A percentile compares a stretch with the other conserved stretches of the same genome.
phyloP scores from a whole-genome alignment of 768 basidiomycete species.

The Tricholoma hemisulphureum region DNA sequence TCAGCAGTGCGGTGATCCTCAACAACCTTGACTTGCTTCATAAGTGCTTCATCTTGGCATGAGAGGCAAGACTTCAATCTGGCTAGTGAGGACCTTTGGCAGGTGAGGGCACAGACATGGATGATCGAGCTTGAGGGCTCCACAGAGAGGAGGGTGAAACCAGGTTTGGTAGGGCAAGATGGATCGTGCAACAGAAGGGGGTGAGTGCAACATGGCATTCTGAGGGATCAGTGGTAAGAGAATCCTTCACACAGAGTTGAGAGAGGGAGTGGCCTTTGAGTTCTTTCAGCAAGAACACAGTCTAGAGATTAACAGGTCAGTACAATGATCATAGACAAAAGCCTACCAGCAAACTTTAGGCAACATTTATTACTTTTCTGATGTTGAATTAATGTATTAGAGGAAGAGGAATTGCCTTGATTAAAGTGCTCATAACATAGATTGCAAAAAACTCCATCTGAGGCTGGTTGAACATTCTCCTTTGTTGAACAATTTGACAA shows the following conservation, averaged over 20 bases:
- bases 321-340: neutral
- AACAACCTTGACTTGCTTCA: neutral
- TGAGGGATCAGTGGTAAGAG: neutral
- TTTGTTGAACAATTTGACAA: neutral
- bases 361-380: neutral
- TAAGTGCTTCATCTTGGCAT: neutral
- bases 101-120: neutral
- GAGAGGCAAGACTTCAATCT: neutral
- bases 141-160: neutral
- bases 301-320: neutral
- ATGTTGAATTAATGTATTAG: neutral
- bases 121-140: neutral
- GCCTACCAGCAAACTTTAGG: neutral
- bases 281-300: neutral
- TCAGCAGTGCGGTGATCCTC: conserved; percentile 10
- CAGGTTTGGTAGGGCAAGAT: neutral
- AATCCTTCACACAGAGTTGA: neutral
- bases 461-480: neutral
- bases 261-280: neutral
- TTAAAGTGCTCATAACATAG: neutral
- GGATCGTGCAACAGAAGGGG: neutral
- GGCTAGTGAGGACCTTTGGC: neutral
- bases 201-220: neutral
- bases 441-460: neutral
- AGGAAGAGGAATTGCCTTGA: neutral